Conservation (phyloP, 2,329 filamentous ascomycete species). For the Ambrosiella xylebori region DNA sequence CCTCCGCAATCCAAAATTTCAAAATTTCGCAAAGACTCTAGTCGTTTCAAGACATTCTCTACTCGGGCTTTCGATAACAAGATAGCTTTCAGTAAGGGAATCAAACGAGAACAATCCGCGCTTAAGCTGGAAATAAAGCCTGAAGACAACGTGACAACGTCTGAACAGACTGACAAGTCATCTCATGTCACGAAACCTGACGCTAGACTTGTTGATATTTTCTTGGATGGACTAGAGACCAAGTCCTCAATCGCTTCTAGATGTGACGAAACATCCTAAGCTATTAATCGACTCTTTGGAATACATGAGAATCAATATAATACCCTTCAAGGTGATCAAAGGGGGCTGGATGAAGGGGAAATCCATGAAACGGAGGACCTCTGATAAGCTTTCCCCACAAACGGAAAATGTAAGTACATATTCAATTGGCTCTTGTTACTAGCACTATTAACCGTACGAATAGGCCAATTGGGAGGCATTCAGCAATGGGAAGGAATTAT, state of each 20-base stretch:
- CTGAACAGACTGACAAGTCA: no score
- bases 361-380: neutral
- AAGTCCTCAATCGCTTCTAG: no score
- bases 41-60: neutral
- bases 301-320: neutral
- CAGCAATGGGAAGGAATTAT: neutral
- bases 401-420: neutral
- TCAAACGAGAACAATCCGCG: no score
- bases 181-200: no score
- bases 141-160: no score
- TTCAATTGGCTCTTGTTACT: neutral
- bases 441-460: neutral
- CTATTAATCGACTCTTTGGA: neutral
- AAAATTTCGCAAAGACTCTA: neutral
- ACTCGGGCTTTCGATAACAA: no score
- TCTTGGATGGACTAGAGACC: no score
- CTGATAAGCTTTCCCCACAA: neutral
- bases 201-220: no score
- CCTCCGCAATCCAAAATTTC: neutral
- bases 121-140: no score
- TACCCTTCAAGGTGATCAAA: neutral
- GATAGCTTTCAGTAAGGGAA: no score
- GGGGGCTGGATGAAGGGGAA: neutral
- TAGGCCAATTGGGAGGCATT: conserved; percentile 2
- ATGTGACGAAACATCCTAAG: neutral